These are phyloP conservation scores for Xylaria bambusicola DNA, from an alignment of 495 filamentous ascomycete species.

Conservation along the genomic window DNA sequence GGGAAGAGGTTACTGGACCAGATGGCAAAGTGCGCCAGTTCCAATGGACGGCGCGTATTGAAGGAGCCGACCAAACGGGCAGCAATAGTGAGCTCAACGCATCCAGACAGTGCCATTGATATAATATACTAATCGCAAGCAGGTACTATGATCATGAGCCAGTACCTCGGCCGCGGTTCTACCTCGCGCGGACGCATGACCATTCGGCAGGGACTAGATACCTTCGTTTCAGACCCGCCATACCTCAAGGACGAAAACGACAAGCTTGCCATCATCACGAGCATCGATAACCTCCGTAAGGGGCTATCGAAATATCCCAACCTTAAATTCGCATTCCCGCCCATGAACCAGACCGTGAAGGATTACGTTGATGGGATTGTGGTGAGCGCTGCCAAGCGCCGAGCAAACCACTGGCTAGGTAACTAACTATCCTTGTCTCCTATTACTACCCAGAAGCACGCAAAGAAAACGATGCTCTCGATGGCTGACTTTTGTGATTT, in stretches of 20 bases:
- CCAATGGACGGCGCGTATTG: constrained; percentile 66
- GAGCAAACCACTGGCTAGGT: constrained; percentile 72
- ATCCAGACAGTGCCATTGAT: not conserved
- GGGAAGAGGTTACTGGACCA: constrained; percentile 58
- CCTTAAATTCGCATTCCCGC: constrained; percentile 57
- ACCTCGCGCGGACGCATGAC: constrained; percentile 63
- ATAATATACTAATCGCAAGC: constrained; percentile 20
- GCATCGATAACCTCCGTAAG: constrained; percentile 61
- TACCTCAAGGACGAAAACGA: constrained; percentile 60
- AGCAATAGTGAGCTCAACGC: constrained; percentile 39
- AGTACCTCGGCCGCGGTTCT: constrained; percentile 68
- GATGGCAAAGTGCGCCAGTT: constrained; percentile 68
- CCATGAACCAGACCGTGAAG: constrained; percentile 49
- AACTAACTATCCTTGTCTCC: constrained; percentile 13
- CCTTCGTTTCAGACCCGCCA: constrained; percentile 54
- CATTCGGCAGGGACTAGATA: constrained; percentile 57
- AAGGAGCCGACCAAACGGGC: constrained; percentile 49
- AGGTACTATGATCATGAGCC: constrained; percentile 62
- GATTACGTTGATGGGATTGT: constrained; percentile 56
- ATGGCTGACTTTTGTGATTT: constrained; percentile 12
- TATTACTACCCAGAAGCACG: not conserved
- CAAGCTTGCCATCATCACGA: constrained; percentile 49
- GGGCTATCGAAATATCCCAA: constrained; percentile 51
- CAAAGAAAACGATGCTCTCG: not conserved
- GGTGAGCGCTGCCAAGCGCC: constrained; percentile 56